Percentiles rank a stretch among this genome's conserved stretches.
Evolutionary conservation across 148 eudicot species (phyloP).

Genomic region (Cornus controversa): DNA sequence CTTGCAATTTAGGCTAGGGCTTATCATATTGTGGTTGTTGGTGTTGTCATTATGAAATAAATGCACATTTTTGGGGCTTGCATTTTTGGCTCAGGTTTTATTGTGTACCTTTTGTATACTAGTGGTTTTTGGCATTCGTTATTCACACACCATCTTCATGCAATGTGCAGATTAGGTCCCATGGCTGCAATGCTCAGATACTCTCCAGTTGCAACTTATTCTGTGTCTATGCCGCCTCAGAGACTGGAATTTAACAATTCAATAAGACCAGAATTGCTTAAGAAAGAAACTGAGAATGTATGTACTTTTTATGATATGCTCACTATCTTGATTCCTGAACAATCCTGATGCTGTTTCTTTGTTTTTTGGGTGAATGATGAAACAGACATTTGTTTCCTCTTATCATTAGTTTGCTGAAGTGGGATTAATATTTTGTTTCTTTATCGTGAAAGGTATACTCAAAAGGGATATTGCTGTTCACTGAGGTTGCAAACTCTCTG

Average conservation of each 20-base stretch:
- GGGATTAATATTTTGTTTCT: background rate
- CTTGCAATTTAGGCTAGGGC: background rate
- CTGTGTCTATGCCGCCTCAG: constrained; percentile 73
- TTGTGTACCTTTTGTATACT: background rate
- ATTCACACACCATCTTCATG: constrained; percentile 3
- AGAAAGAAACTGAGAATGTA: constrained; percentile 60
- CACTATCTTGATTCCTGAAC: background rate
- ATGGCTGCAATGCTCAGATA: constrained; percentile 92
- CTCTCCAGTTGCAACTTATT: constrained; percentile 65
- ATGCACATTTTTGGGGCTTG: background rate
- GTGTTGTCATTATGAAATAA: background rate
- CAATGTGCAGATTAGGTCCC: constrained; percentile 70
- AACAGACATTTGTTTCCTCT: background rate
- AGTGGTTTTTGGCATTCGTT: background rate
- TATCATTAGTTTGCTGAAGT: constrained; percentile 3
- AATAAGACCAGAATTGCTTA: constrained; percentile 50
- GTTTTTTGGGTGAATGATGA: background rate
- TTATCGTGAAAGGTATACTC: constrained; percentile 43
- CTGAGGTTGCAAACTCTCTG: constrained; percentile 53
- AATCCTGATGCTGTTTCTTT: background rate
- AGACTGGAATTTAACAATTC: constrained; percentile 57
- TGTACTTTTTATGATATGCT: constrained; percentile 16
- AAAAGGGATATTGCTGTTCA: constrained; percentile 56
- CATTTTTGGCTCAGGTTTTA: background rate
- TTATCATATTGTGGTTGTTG: background rate